phyloP scores from a whole-genome alignment of 2,329 filamentous ascomycete genomes.

The Epichloe gansuensis region DNA sequence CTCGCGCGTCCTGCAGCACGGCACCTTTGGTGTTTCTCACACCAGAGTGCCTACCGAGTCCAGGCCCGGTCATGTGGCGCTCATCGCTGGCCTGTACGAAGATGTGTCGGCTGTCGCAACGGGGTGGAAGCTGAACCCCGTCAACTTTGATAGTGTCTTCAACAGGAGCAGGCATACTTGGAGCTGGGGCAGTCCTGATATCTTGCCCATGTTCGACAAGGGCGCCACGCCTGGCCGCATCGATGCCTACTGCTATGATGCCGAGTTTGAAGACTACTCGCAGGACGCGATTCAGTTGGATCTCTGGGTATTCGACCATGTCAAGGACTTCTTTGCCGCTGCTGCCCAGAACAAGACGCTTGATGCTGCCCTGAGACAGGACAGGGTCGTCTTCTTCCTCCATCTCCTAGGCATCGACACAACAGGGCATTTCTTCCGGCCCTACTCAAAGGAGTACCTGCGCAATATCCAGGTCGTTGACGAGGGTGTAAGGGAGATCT shows the following conservation, averaged over 20 bases:
- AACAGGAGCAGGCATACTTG: conserved; percentile 93
- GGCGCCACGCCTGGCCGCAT: conserved; percentile 82
- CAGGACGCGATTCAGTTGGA: conserved; percentile 70
- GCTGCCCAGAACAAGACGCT: conserved; percentile 69
- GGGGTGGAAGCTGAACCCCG: conserved; percentile 96
- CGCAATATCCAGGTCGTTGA: conserved; percentile 93
- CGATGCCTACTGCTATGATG: conserved; percentile 71
- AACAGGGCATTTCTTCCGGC: conserved; percentile 70
- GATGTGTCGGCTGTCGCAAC: conserved; percentile 96
- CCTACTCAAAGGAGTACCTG: conserved; percentile 91
- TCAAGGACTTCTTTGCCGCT: conserved; percentile 72
- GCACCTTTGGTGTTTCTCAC: conserved; percentile 94
- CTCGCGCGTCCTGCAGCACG: conserved; percentile 74
- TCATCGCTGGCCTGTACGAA: conserved; percentile 94
- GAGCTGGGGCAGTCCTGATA: conserved; percentile 98
- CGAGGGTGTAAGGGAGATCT: conserved; percentile 73
- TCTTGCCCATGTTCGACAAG: conserved; percentile 90
- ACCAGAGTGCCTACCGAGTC: conserved; percentile 96
- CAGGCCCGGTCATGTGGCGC: conserved; percentile 84
- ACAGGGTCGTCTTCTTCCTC: conserved; percentile 89
- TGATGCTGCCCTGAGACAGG: conserved; percentile 57
- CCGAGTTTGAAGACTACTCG: conserved; percentile 84
- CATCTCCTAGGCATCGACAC: conserved; percentile 90
- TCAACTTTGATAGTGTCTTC: conserved; percentile 98
- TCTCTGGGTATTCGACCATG: conserved; percentile 89